Conservation (phyloP, 169 alveolate species). For the Cystoisospora suis region DNA sequence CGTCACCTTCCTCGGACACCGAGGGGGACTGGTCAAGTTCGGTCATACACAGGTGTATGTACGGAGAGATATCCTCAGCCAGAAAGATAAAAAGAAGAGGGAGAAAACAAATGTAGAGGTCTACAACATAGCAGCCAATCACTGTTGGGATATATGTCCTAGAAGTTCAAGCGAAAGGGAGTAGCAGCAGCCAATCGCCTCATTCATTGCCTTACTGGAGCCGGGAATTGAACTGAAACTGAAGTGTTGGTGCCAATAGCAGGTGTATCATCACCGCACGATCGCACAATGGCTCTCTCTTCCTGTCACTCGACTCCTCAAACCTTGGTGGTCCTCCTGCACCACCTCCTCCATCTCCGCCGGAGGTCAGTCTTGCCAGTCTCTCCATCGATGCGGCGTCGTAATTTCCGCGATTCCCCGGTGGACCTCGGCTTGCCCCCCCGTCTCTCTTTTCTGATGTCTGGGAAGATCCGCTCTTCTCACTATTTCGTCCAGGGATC, state of each 20-base stretch:
- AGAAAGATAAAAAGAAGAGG: too few species aligned
- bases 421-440: background rate
- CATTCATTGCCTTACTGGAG: background rate
- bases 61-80: too few species aligned
- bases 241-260: background rate
- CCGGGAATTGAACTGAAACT: slow-evolving; percentile 11
- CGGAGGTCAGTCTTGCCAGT: too few species aligned
- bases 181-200: too few species aligned
- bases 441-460: background rate
- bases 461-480: background rate
- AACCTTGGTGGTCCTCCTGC: background rate
- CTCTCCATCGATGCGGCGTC: background rate
- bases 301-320: slow-evolving; percentile 2
- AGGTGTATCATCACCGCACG: background rate
- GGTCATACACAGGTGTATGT: too few species aligned
- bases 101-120: too few species aligned
- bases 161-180: too few species aligned
- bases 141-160: too few species aligned
- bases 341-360: background rate
- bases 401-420: background rate
- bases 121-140: too few species aligned
- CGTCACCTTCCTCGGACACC: too few species aligned
- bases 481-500: too few species aligned
- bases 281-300: background rate
- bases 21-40: too few species aligned